Conservation (phyloP, 805 yeast species). For the Schwanniomyces polymorphus region DNA sequence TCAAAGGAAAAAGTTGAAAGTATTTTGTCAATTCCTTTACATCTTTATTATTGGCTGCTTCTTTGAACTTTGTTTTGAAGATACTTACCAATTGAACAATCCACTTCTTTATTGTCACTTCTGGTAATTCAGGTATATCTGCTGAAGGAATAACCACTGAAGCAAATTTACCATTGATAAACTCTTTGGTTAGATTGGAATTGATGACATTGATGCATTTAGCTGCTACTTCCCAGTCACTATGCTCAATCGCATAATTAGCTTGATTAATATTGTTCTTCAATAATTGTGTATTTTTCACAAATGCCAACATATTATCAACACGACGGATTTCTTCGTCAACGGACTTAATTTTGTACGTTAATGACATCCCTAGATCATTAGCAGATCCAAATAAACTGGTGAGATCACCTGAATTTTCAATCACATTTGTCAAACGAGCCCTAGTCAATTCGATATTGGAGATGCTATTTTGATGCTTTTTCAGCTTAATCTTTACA, state of each 20-base stretch:
- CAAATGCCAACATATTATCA: slow-evolving; percentile 59
- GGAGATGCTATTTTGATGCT: slow-evolving; percentile 38
- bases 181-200: slow-evolving; percentile 49
- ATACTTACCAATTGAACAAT: slow-evolving; percentile 53
- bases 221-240: slow-evolving; percentile 80
- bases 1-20: slow-evolving; percentile 85
- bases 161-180: slow-evolving; percentile 68
- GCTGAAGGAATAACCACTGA: slow-evolving; percentile 80
- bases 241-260: slow-evolving; percentile 62
- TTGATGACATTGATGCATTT: slow-evolving; percentile 49
- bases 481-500: slow-evolving; percentile 22
- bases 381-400: slow-evolving; percentile 60
- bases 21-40: slow-evolving; percentile 72
- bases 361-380: slow-evolving; percentile 62
- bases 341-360: slow-evolving; percentile 65
- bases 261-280: slow-evolving; percentile 67
- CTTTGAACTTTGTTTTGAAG: slow-evolving; percentile 63
- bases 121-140: slow-evolving; percentile 81
- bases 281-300: slow-evolving; percentile 62
- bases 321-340: slow-evolving; percentile 73
- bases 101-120: slow-evolving; percentile 56
- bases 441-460: slow-evolving; percentile 61
- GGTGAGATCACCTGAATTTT: slow-evolving; percentile 56
- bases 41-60: slow-evolving; percentile 66
- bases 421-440: slow-evolving; percentile 60